Evolutionary conservation across 495 filamentous ascomycete species (phyloP).

Genomic region (Xylona heveae): DNA sequence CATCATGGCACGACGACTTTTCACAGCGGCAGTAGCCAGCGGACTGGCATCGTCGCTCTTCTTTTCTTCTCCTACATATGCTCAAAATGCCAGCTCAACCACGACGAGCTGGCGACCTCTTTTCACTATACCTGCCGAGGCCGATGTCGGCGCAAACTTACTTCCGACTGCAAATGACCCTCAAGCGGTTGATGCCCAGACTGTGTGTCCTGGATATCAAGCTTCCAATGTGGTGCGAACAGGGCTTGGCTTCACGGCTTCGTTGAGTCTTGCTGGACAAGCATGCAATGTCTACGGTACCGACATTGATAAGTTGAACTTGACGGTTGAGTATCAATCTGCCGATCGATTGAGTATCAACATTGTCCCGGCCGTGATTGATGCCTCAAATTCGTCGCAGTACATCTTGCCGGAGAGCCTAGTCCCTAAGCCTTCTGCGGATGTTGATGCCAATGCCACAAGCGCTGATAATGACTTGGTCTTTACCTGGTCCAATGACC

Average conservation of each 20-base stretch:
- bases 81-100: neutral
- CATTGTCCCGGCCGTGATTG: constrained; percentile 37
- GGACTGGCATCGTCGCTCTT: no score
- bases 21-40: no score
- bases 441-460: constrained; percentile 13
- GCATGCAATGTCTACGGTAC: constrained; percentile 41
- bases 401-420: constrained; percentile 43
- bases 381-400: constrained; percentile 40
- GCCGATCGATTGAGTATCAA: constrained; percentile 28
- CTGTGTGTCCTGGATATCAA: constrained; percentile 40
- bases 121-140: constrained; percentile 31
- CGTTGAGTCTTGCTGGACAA: constrained; percentile 27
- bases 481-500: constrained; percentile 36
- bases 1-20: no score
- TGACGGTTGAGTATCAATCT: constrained; percentile 36
- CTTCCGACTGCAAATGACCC: constrained; percentile 56
- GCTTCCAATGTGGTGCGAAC: constrained; percentile 27
- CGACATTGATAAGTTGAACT: constrained; percentile 30
- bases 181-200: constrained; percentile 46
- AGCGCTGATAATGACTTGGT: constrained; percentile 29
- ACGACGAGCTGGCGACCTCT: constrained; percentile 3
- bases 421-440: constrained; percentile 33
- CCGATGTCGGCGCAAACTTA: constrained; percentile 33
- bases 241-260: constrained; percentile 27
- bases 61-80: no score